A percentile compares a stretch with the other conserved stretches of the same genome.
phyloP scores from a whole-genome alignment of 352 stramenopile genomes.

The Pythium sukuiense region DNA sequence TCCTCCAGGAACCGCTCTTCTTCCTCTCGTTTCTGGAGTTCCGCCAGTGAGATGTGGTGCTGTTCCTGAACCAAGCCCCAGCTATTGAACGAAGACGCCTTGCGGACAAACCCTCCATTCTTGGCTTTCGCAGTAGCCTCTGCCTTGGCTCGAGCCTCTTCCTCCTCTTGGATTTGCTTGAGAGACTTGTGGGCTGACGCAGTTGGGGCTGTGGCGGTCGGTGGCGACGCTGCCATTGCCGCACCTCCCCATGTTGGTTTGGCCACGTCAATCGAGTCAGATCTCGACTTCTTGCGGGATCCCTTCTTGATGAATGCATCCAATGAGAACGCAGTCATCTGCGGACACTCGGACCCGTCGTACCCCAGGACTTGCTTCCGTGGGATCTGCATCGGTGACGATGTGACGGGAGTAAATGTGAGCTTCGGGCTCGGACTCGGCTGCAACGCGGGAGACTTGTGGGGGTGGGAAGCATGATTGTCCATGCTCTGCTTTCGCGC shows the following conservation, averaged over 20 bases:
- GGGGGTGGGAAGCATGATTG: conserved; percentile 1
- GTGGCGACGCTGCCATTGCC: not conserved
- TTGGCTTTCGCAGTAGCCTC: conserved; percentile 52
- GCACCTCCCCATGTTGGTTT: conserved; percentile 28
- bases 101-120: conserved; percentile 33
- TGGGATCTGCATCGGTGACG: conserved; percentile 18
- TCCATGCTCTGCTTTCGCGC: conserved; percentile 37
- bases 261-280: conserved; percentile 15
- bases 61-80: conserved; percentile 55
- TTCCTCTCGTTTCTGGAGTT: conserved; percentile 62
- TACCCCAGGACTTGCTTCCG: conserved; percentile 45
- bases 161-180: conserved; percentile 70
- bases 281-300: conserved; percentile 30
- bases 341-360: conserved; percentile 46
- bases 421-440: conserved; percentile 34
- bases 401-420: conserved; percentile 15
- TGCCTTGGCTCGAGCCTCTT: conserved; percentile 38
- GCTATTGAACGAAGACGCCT: conserved; percentile 62
- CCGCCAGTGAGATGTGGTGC: conserved; percentile 53
- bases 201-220: not conserved
- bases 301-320: conserved; percentile 67
- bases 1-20: conserved; percentile 65
- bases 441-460: not conserved
- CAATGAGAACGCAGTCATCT: conserved; percentile 58
- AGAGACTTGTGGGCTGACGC: conserved; percentile 23